A percentile compares a stretch with the other conserved stretches of the same genome.
Evolutionary conservation across 2,329 filamentous ascomycete genomes (phyloP).

Genomic region (Neoscytalidium dimidiatum): DNA sequence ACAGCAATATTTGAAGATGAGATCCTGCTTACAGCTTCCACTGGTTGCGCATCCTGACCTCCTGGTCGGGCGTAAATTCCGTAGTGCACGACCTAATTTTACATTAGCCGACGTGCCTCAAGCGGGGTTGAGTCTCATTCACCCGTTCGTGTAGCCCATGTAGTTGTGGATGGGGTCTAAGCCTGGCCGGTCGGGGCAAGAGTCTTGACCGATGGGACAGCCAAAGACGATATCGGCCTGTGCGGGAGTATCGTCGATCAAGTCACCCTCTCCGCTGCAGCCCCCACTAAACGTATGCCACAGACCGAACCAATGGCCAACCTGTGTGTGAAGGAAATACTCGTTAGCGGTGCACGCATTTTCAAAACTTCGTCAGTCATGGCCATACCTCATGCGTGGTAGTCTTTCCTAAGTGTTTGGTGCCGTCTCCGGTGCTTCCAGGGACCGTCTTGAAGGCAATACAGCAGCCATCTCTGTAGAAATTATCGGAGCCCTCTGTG

Average conservation of each 20-base stretch:
- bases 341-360: neutral
- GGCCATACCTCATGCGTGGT: too few species aligned
- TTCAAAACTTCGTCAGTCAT: constrained; percentile 40
- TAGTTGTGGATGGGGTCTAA: constrained; percentile 37
- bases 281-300: constrained; percentile 51
- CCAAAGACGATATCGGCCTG: constrained; percentile 51
- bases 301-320: constrained; percentile 51
- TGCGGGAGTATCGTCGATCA: constrained; percentile 46
- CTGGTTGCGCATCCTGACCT: constrained; percentile 53
- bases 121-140: constrained; percentile 47
- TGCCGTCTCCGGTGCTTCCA: constrained; percentile 36
- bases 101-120: too few species aligned
- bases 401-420: too few species aligned
- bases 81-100: too few species aligned
- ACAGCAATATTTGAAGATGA: too few species aligned
- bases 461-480: constrained; percentile 47
- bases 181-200: constrained; percentile 47
- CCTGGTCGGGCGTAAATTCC: constrained; percentile 53
- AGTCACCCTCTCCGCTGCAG: constrained; percentile 48
- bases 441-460: constrained; percentile 47
- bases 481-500: neutral
- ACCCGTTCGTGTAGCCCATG: constrained; percentile 35
- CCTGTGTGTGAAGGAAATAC: too few species aligned
- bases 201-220: constrained; percentile 49
- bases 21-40: too few species aligned